Evolutionary conservation across 371 early-diverging fungal genomes (phyloP).

Genomic region (Funneliformis caledonium): DNA sequence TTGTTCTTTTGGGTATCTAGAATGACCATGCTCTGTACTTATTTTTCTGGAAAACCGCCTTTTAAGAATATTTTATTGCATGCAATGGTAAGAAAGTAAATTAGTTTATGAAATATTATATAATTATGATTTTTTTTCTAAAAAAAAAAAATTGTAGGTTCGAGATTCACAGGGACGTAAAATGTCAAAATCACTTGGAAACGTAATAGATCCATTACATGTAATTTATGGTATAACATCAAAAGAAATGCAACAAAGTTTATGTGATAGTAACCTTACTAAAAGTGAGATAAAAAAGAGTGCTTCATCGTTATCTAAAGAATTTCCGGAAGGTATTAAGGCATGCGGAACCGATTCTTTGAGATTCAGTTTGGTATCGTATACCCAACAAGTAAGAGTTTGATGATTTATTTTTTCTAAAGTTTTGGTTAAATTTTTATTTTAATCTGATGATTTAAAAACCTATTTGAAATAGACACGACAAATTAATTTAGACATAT

Average conservation of each 20-base stretch:
- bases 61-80: conserved; percentile 87
- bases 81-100: conserved; percentile 65
- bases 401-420: background rate
- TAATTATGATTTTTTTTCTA: background rate
- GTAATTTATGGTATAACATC: conserved; percentile 90
- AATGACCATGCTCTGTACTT: conserved; percentile 98
- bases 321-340: conserved; percentile 96
- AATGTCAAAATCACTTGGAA: conserved; percentile 97
- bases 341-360: conserved; percentile 98
- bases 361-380: conserved; percentile 87
- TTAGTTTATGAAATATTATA: background rate
- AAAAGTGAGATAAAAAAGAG: conserved; percentile 80
- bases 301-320: conserved; percentile 67
- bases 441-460: background rate
- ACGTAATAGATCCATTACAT: conserved; percentile 97
- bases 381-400: conserved; percentile 75
- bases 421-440: background rate
- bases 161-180: conserved; percentile 98
- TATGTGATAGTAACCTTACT: conserved; percentile 82
- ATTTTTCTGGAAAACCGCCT: conserved; percentile 82
- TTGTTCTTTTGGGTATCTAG: conserved; percentile 99
- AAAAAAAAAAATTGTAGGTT: conserved; percentile 53
- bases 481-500: conserved; percentile 97
- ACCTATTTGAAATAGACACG: conserved; percentile 56
- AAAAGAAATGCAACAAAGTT: conserved; percentile 64